A percentile compares a stretch with the other conserved stretches of the same genome.
phyloP scores from a whole-genome alignment of 176 grass and related monocot species.

The Zea luxurians region DNA sequence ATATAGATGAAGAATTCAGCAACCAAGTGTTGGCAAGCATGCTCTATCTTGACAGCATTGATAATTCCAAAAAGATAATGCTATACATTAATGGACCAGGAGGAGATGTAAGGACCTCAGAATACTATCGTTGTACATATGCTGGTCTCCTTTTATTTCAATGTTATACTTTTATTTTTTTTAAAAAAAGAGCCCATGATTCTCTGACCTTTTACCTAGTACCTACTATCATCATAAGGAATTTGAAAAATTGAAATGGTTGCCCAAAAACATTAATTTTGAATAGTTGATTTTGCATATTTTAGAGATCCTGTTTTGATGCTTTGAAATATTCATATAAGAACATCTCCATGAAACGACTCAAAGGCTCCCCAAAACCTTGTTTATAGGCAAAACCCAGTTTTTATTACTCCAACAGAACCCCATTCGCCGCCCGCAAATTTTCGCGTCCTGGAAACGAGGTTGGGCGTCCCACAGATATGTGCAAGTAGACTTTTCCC shows the following conservation, averaged over 20 bases:
- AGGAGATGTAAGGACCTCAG: slow-evolving; percentile 77
- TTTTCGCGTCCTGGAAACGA: no score
- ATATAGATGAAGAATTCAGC: slow-evolving; percentile 82
- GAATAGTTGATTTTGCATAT: neutral
- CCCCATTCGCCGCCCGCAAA: no score
- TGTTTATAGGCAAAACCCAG: no score
- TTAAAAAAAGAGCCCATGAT: neutral
- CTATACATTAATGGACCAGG: slow-evolving; percentile 91
- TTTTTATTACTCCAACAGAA: no score
- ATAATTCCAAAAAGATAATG: slow-evolving; percentile 72
- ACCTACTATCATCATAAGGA: neutral
- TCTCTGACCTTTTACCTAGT: neutral
- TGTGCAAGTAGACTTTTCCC: no score
- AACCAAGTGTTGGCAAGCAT: slow-evolving; percentile 91
- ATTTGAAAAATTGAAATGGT: neutral
- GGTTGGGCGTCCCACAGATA: no score
- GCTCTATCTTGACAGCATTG: slow-evolving; percentile 83
- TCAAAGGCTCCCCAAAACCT: no score
- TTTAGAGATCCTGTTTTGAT: slow-evolving; percentile 10
- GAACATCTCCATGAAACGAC: no score
- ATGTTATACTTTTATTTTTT: neutral
- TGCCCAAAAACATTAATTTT: neutral
- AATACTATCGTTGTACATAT: neutral
- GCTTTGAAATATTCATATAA: slow-evolving; percentile 8
- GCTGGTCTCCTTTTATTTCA: slow-evolving; percentile 1